Percentiles rank a stretch among this genome's conserved stretches.
These are phyloP conservation scores for Pythium apleroticum DNA, from an alignment of 352 stramenopile species.

Conservation along the genomic window DNA sequence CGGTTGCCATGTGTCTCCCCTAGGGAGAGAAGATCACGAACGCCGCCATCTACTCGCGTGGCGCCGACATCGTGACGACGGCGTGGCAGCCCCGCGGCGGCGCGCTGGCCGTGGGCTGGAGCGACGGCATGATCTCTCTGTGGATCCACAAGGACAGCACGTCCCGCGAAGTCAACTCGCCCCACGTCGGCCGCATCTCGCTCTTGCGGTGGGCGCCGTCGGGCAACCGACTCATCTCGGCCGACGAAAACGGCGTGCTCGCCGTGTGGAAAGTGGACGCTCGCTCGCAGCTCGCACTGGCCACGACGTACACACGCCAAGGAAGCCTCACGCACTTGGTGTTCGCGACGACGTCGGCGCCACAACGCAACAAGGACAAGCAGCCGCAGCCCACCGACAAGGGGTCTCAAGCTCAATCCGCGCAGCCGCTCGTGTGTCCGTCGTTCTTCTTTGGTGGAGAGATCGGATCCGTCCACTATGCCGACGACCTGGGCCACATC, in stretches of 20 bases:
- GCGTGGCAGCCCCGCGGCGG: conserved; percentile 84
- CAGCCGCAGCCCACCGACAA: neutral
- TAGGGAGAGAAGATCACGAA: conserved; percentile 70
- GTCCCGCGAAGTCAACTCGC: conserved; percentile 77
- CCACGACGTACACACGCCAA: conserved; percentile 85
- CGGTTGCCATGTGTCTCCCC: neutral
- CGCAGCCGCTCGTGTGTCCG: conserved; percentile 52
- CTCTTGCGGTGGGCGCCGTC: conserved; percentile 85
- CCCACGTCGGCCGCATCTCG: conserved; percentile 75
- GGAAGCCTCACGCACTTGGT: conserved; percentile 86
- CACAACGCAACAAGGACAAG: conserved; percentile 24
- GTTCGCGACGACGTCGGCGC: conserved; percentile 60
- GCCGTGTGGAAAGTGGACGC: conserved; percentile 87
- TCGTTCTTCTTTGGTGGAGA: conserved; percentile 95
- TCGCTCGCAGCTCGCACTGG: conserved; percentile 72
- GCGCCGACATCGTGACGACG: conserved; percentile 75
- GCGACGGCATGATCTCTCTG: conserved; percentile 84
- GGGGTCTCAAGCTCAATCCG: conserved; percentile 32
- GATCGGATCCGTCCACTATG: conserved; percentile 87
- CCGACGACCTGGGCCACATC: conserved; percentile 92
- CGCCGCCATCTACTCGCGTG: conserved; percentile 53
- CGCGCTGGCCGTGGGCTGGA: conserved; percentile 83
- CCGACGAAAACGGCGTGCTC: conserved; percentile 83
- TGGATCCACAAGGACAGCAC: conserved; percentile 76
- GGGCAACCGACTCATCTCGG: conserved; percentile 88